Conservation (phyloP, 441 rosid genomes). For the Populus tomentosa region DNA sequence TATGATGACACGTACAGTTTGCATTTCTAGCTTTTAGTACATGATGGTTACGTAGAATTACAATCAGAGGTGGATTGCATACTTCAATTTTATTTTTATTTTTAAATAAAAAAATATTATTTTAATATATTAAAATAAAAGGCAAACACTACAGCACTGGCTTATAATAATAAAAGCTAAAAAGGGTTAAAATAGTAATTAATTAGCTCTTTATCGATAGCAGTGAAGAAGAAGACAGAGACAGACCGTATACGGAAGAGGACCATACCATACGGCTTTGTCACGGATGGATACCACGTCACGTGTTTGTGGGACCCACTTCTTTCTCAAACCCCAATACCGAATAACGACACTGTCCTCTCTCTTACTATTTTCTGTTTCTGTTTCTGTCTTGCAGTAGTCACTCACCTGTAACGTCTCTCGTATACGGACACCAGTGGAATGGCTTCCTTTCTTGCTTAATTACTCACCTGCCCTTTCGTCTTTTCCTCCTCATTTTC, state of each 20-base stretch:
- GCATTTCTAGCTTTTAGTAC: background rate
- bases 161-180: background rate
- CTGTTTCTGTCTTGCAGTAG: background rate
- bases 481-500: no score
- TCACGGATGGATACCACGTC: conserved; percentile 40
- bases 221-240: background rate
- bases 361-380: background rate
- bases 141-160: background rate
- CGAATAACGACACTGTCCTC: background rate
- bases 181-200: background rate
- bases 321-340: background rate
- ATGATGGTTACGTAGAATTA: background rate
- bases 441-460: background rate
- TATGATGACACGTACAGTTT: background rate
- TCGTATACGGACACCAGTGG: background rate
- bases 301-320: conserved; percentile 25
- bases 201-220: background rate
- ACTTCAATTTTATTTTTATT: no score
- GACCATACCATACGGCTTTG: conserved; percentile 64
- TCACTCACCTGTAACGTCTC: background rate
- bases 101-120: background rate
- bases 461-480: background rate
- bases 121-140: background rate
- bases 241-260: conserved; percentile 74
- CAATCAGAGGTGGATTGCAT: no score